Percentiles rank a stretch among this genome's conserved stretches.
phyloP scores from a whole-genome alignment of 345 rosid species.

The Populus euphratica region DNA sequence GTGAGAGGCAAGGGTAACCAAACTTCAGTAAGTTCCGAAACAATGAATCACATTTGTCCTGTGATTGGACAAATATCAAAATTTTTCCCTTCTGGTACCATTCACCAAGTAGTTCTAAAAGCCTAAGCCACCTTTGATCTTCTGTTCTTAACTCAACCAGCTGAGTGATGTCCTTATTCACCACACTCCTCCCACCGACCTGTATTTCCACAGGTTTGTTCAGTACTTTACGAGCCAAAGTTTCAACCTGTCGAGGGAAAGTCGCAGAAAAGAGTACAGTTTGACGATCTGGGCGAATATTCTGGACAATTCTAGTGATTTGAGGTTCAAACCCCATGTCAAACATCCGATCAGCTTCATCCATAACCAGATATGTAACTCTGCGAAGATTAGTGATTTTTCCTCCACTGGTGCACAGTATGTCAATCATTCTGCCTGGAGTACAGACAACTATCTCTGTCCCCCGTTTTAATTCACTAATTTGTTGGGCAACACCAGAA shows the following conservation, averaged over 20 bases:
- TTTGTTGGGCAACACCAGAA: conserved; percentile 98
- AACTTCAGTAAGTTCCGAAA: conserved; percentile 69
- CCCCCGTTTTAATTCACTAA: conserved; percentile 88
- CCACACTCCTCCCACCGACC: conserved; percentile 98
- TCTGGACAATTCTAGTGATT: conserved; percentile 86
- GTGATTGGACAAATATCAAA: conserved; percentile 77
- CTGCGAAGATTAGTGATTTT: conserved; percentile 83
- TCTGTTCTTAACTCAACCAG: conserved; percentile 92
- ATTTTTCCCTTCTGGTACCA: conserved; percentile 96
- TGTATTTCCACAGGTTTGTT: conserved; percentile 86
- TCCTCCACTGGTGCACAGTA: conserved; percentile 89
- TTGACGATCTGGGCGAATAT: conserved; percentile 89
- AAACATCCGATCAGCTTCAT: conserved; percentile 98
- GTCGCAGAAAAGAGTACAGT: conserved; percentile 96
- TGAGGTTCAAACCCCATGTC: conserved; percentile 99
- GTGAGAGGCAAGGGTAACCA: conserved; percentile 91
- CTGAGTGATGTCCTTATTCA: conserved; percentile 85
- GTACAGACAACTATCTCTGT: conserved; percentile 98
- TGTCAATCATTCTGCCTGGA: conserved; percentile 97
- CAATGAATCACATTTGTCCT: conserved; percentile 86
- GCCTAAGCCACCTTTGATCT: conserved; percentile 73
- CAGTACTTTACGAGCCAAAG: conserved; percentile 81
- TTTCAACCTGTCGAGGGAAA: conserved; percentile 94
- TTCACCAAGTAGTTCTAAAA: conserved; percentile 89
- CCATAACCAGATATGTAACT: conserved; percentile 87